A percentile compares a stretch with the other conserved stretches of the same genome.
Evolutionary conservation across 129 eudicot genomes (phyloP).

Genomic region (Chrysanthemum lavandulifolium): DNA sequence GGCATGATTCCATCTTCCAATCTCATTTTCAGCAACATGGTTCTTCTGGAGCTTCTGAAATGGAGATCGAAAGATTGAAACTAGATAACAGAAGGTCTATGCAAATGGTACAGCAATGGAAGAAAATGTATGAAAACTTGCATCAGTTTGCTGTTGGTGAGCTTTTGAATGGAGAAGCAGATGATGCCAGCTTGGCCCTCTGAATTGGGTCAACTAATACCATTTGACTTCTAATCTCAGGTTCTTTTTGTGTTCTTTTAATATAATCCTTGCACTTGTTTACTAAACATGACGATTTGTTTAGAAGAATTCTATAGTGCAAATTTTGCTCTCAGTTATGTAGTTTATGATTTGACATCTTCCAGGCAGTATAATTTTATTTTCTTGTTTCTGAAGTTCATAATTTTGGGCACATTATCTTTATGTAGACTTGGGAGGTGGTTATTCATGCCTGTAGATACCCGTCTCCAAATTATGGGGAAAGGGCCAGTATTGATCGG

Average conservation of each 20-base stretch:
- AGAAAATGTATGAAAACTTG: constrained; percentile 70
- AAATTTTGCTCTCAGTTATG: background rate
- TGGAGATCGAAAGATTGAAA: constrained; percentile 77
- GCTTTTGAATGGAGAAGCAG: constrained; percentile 49
- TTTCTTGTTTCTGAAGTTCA: background rate
- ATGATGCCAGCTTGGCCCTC: constrained; percentile 16
- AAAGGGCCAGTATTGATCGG: background rate
- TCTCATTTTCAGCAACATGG: constrained; percentile 61
- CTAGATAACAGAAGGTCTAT: constrained; percentile 51
- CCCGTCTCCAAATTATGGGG: too few species aligned
- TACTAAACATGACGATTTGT: background rate
- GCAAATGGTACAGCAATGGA: constrained; percentile 81
- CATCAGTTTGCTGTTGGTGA: constrained; percentile 69
- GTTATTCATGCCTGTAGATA: too few species aligned
- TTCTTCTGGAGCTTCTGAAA: constrained; percentile 73
- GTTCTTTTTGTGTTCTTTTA: background rate
- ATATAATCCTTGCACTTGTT: background rate
- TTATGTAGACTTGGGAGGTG: too few species aligned
- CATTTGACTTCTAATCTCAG: constrained; percentile 10
- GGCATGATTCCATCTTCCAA: background rate
- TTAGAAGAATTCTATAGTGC: background rate
- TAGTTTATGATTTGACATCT: constrained; percentile 9
- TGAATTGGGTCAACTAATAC: constrained; percentile 8
- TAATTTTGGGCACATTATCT: background rate
- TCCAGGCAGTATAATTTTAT: background rate